Base-by-base conservation (phyloP, 1,284 basidiomycete species). In the Ganoderma lucidum region DNA sequence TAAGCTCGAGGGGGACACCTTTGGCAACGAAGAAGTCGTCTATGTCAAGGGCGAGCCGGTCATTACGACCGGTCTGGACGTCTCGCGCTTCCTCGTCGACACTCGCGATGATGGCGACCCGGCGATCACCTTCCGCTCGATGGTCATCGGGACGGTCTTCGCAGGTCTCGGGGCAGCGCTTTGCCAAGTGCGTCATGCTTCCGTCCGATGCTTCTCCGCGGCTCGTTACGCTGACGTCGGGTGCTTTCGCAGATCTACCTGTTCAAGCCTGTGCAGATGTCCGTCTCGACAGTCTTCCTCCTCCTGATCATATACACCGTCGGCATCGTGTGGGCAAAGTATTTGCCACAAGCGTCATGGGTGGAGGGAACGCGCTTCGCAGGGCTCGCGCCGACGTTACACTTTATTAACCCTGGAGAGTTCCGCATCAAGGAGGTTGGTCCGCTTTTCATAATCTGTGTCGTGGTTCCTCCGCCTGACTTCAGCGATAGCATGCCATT, bases 391-490 rank as follows among this genome's bases (percentile, higher is more conserved):
- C 79, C 81, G 6, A 39, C 83, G 15, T 67, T 87, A 23, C 79
- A 83, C 42, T 83, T 89, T 68, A 76, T 91, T 73, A 92, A 91
- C 71, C 88, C 88, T 8, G 87, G 88, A 0, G 78, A 82, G 17
- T 92, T 91, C 73, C 79, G 79, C 2, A 75, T 92, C 66, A 92
- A 90, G 71, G 88, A 92, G 82, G 88, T 87, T n/a, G 39, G 82
- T 71, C 0, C 53, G 5, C 45, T 30, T 61, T 42, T 28, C 39
- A 41, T 41, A 9, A 2, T 14, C 39, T 41, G 39, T 41, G 2
- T 41, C 12, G 39, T 41, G 10, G 39, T 41, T 41, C 39, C 39
- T 41, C 39, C 0, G 39, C 5, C 53, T 55, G 0, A 44, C 10
- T 4, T 23, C n/a, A 14, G 37, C 53, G 23, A 32, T 66, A 90